These are phyloP conservation scores for Trichoderma harzianum DNA, from an alignment of 2,329 filamentous ascomycete species.

Conservation along the genomic window DNA sequence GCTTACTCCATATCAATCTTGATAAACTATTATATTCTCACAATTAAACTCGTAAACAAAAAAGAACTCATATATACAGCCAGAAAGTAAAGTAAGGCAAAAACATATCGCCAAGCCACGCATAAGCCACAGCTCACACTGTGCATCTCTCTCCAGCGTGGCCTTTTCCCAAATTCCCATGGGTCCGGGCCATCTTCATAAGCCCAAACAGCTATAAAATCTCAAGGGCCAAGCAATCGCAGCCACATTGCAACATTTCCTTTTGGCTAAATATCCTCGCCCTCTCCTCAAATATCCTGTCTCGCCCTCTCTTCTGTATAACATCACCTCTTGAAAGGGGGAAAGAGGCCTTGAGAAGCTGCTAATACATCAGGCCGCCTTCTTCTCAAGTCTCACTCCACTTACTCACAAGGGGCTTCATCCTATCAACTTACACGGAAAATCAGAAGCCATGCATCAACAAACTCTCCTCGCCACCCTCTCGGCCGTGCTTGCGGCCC, in stretches of 20 bases:
- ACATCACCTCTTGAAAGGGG: background rate
- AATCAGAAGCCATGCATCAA: constrained; percentile 47
- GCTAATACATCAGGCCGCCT: background rate
- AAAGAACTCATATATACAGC: background rate
- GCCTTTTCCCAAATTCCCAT: constrained; percentile 27
- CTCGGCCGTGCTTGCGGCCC: constrained; percentile 58
- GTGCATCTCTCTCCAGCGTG: constrained; percentile 26
- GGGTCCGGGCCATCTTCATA: background rate
- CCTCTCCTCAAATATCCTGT: background rate
- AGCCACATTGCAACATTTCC: background rate
- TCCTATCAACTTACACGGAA: constrained; percentile 3
- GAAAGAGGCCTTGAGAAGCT: background rate
- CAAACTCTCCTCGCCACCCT: constrained; percentile 45
- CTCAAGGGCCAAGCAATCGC: background rate
- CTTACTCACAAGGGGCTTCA: background rate
- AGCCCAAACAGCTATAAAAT: constrained; percentile 5
- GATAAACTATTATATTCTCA: background rate
- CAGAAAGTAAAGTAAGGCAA: background rate
- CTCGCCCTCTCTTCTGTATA: background rate
- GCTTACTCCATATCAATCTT: background rate
- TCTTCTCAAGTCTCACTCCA: background rate
- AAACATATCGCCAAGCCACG: background rate
- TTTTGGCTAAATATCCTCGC: background rate
- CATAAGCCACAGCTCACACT: constrained; percentile 12
- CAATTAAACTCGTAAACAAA: too few species aligned